Base-by-base conservation (phyloP, 352 stramenopile genomes). In the Phytophthora tentaculata region DNA sequence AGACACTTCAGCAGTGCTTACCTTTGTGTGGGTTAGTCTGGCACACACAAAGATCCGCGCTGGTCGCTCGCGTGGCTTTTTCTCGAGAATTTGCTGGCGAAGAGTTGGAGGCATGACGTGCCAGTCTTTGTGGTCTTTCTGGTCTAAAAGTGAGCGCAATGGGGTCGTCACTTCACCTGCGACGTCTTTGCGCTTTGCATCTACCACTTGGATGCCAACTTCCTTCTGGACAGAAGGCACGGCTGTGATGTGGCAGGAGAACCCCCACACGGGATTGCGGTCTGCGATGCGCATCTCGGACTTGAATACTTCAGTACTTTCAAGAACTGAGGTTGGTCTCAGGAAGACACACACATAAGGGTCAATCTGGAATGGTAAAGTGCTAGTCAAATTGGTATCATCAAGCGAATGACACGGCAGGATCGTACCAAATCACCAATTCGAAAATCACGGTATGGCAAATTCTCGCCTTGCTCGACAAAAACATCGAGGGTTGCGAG, bases 51-150 rank as follows among this genome's bases (percentile, higher is more conserved):
- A 78, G 16, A 94, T 50, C 45, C 69, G 72, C 8, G 83, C 81
- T 17, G 76, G 61, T n/a, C 71, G 64, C 0, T 58, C 28, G 3
- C 83, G 79, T 13, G 68, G 58, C 0, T 48, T 48, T 48, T 72
- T 79, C 61, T 93, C 85, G 2, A 90, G 45, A 5, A 86, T 57
- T 57, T 90, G 81, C 59, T 93, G 85, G 0, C 75, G 69, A 16
- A 93, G 59, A 24, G 85, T 93, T 29, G 75, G 81, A 32, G 76
- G 81, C 37, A 93, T 55, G 0, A 80, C 47, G 41, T 84, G 58
- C 83, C 85, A 90, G n/a, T 81, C 64, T 12, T 79, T 69, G 63
- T 90, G 78, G 5, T 85, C 61, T 44, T 84, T 86, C 56, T 93
- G 85, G 47, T 91, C 79, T 52, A 91, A 50, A 0, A 90, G 73